Evolutionary conservation across 2,329 filamentous ascomycete genomes (phyloP), one percentile per base, ranked within the genome.

Genomic region (Incumbomyces delicatus): DNA sequence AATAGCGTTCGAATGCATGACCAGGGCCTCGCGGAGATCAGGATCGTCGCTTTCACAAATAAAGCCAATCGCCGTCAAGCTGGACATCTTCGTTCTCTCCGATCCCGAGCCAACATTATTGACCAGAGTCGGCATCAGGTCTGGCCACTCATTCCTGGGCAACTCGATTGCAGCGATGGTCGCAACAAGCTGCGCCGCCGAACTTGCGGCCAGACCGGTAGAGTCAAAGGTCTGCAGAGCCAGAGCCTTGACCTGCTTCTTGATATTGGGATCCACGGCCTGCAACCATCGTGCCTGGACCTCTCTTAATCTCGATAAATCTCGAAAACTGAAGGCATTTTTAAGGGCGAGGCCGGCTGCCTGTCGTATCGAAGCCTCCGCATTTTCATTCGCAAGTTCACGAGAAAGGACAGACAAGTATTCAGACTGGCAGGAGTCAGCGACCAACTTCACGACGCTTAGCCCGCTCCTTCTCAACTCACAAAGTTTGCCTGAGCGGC

Each of bases 401-500:
- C 87, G 84, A 57, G 92, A 90, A 63, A 98, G 85, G 54, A 88
- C 92, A 57, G 83, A 81, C 57, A 96, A 81, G 71, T 98, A 98
- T 68, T 85, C 80, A 61, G 92, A 83, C 92, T 95, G 68, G 36
- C 29, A 38, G 8, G 18, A 41, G 22, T 43, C n/a, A 29, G 29
- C 39, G 30, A 20, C 16, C 12, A 20, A 42, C 40, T 30, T 5
- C 35, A 27, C 41, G 27, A 37, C 32, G 43, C 39, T 32, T 32
- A 27, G 14, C 38, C 29, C 18, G 46, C 29, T 48, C 53, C 45
- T 53, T 52, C 58, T 57, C 55, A 55, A 69, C 81, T 63, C 81
- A 98, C 92, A 68, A 96, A 98, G 74, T 98, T 90, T 65, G 81
- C 83, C 69, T 95, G 87, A 57, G 90, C 86, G 61, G 92, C 92